Evolutionary conservation across 2,329 filamentous ascomycete species (phyloP), one percentile per base, ranked within the genome.

Genomic region (Malbranchea cinnamomea): DNA sequence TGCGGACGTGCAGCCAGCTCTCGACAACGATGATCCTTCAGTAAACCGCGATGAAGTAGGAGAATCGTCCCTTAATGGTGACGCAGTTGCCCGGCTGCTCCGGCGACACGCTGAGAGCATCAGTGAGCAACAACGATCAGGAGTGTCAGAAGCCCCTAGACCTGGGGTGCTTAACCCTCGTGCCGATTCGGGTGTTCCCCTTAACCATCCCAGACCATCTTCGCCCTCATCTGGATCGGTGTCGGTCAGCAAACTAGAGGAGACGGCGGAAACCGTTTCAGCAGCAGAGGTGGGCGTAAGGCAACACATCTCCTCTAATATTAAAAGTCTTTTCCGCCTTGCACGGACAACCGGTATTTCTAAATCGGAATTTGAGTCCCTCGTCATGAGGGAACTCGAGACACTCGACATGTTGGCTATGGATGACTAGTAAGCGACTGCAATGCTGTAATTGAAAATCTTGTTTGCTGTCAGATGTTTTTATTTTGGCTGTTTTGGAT

Each of bases 281-380:
- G 54, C 63, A n/a, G 67, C 65, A 2, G 71, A 74, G 43, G 50
- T 69, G 6, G 71, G 66, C 3, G 67, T 76, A 28, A 67, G 70
- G 41, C 68, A 73, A 45, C 72, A 77, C 41, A 72, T 77, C 33
- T 62, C 67, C 37, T 69, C 67, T 1, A 71, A 68, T 39, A 60
- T 77, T 41, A 75, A 75, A 54, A 73, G 68, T 43, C 47, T 77
- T 44, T 75, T 69, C 49, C 62, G 71, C 3, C 48, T 77, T 31
- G 71, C 71, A 1, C 65, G 59, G 41, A 61, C 61, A 15, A 65
- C 65, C 3, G 72, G 72, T 1, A 71, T 77, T 39, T 60, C 65
- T 11, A 54, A 65, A 21, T 54, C 57, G 13, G 71, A 75, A 34
- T 77, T 77, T 47, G 63, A 70, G 46, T 52, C 61, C 15, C 54